Percentiles rank a stretch among this genome's conserved stretches.
Evolutionary conservation across 2,329 filamentous ascomycete genomes (phyloP).

Genomic region (Arthrobotrys entomopaga): DNA sequence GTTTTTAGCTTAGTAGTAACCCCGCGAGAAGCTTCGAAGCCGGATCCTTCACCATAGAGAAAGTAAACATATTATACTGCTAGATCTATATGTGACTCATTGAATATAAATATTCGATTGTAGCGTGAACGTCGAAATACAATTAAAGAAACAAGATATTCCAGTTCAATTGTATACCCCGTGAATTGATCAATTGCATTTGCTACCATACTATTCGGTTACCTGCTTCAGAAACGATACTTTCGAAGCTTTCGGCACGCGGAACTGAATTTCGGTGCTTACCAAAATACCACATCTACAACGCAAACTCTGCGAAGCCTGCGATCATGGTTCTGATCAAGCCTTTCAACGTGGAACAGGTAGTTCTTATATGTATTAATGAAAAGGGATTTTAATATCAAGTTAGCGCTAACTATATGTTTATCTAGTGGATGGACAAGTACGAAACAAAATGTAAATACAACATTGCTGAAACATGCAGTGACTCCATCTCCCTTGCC

Average conservation of each 20-base stretch:
- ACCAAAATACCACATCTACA: slow-evolving; percentile 45
- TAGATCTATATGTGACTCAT: background rate
- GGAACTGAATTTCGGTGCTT: too few relatives aligned
- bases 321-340: slow-evolving; percentile 68
- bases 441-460: slow-evolving; percentile 69
- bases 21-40: slow-evolving; percentile 12
- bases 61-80: background rate
- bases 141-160: too few relatives aligned
- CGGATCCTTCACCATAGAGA: slow-evolving; percentile 18
- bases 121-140: too few relatives aligned
- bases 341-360: slow-evolving; percentile 77
- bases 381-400: background rate
- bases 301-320: too few relatives aligned
- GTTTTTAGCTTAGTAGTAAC: background rate
- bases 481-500: slow-evolving; percentile 76
- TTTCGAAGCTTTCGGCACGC: background rate
- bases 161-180: too few relatives aligned
- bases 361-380: slow-evolving; percentile 60
- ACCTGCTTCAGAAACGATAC: background rate
- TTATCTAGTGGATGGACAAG: slow-evolving; percentile 70
- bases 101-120: background rate
- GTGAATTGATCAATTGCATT: background rate
- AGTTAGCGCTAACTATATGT: slow-evolving; percentile 1
- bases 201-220: background rate
- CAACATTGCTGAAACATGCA: slow-evolving; percentile 84